Evolutionary conservation across 129 eudicot species (phyloP).

Genomic region (Cynara cardunculus): DNA sequence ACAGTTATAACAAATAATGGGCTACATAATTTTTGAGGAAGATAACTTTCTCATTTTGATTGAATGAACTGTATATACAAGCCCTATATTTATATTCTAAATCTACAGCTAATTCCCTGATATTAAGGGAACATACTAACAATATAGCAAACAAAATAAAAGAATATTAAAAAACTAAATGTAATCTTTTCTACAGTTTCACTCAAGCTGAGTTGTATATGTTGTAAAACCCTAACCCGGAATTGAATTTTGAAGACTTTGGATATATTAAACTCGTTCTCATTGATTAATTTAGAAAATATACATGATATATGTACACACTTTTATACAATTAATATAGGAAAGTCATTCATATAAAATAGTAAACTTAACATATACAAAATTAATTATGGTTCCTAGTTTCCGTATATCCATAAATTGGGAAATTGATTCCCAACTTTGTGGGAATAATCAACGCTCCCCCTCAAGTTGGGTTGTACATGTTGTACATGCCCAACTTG

Average conservation of each 20-base stretch:
- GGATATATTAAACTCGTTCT: neutral
- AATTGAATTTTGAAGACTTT: neutral
- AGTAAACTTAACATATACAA: neutral
- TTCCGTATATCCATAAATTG: neutral
- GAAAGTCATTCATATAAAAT: neutral
- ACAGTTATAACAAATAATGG: neutral
- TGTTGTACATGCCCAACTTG: neutral
- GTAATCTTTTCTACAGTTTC: neutral
- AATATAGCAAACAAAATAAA: neutral
- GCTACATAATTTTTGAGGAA: neutral
- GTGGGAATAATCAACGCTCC: neutral
- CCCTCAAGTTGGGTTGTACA: neutral
- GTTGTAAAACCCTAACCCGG: neutral
- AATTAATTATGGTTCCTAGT: neutral
- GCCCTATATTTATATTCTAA: neutral
- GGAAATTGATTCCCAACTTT: neutral
- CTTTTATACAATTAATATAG: neutral
- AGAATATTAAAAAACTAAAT: neutral
- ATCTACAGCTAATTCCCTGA: neutral
- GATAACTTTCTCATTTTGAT: neutral
- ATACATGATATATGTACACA: neutral
- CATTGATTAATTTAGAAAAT: neutral
- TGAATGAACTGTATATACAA: neutral
- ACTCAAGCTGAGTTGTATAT: neutral
- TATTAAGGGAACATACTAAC: neutral